Base-by-base conservation (phyloP, 257 asterid species). In the Plectranthus barbatus region DNA sequence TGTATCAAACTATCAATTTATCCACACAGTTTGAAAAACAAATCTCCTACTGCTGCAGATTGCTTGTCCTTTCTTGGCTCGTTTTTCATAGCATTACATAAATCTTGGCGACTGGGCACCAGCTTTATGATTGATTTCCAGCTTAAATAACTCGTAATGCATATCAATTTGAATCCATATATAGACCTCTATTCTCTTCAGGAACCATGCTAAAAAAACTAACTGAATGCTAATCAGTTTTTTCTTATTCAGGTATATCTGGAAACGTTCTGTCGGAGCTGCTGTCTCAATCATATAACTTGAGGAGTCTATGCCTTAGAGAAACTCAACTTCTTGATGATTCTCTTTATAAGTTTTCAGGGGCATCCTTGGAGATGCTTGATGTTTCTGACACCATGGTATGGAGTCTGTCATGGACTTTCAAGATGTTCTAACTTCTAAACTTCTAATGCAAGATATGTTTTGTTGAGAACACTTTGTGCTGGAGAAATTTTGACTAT, bases 321-420 rank as follows among this genome's bases (percentile, higher is more conserved):
- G 89, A 75, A 60, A 87, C 85, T 75, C 77, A 79, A 71, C 78
- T 79, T 54, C 80, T 71, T 41, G 86, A 86, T 60, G 77, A 69
- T 79, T 82, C 84, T 60, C 83, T 87, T 47, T 65, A 73, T 68
- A 49, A 56, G 42, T 82, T 91, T 65, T 72, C 73, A 40, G 98
- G 95, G 68, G 53, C 70, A 56, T 84, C 88, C 69, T 76, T 91
- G 81, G 87, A 91, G 81, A 84, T 74, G 74, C 91, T 91, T 66
- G 94, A 91, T 80, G 82, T 88, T 69, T 91, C 98, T 61, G 84
- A 82, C 58, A 84, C 96, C 63, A 78, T 82, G 96, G 97, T 90
- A 45, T 1, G 51, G n/a, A 41, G 54, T 57, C 64, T 21, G 24
- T 77, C 31, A n/a, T n/a, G n/a, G n/a, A n/a, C n/a, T n/a, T n/a